Percentiles rank a stretch among this genome's conserved stretches.
Conservation (phyloP, 2,329 filamentous ascomycete species). For the Calonectria hongkongensis region DNA sequence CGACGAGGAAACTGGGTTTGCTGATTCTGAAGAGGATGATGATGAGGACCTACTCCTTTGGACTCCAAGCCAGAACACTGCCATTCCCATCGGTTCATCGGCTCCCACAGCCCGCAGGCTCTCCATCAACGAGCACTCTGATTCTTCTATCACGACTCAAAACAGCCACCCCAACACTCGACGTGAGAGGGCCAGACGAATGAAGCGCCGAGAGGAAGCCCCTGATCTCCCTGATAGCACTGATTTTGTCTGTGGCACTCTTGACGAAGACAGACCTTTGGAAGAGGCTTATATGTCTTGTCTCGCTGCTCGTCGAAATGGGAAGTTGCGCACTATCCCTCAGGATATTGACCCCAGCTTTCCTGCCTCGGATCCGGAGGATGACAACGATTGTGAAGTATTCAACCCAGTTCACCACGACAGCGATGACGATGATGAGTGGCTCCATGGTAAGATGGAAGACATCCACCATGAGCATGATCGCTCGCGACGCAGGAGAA, state of each 20-base stretch:
- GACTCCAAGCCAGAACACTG: slow-evolving; percentile 67
- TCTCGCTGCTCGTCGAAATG: slow-evolving; percentile 85
- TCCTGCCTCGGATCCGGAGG: slow-evolving; percentile 93
- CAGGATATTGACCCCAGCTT: slow-evolving; percentile 99
- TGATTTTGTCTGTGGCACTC: slow-evolving; percentile 98
- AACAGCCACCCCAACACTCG: slow-evolving; percentile 62
- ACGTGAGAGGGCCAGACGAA: slow-evolving; percentile 52
- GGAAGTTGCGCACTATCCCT: slow-evolving; percentile 89
- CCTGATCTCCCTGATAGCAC: slow-evolving; percentile 96
- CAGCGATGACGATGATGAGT: slow-evolving; percentile 81
- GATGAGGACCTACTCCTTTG: slow-evolving; percentile 77
- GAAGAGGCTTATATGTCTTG: slow-evolving; percentile 94
- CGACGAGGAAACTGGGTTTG: slow-evolving; percentile 80
- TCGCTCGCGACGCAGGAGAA: slow-evolving; percentile 68
- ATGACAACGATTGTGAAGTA: slow-evolving; percentile 84
- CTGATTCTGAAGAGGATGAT: slow-evolving; percentile 81
- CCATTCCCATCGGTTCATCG: slow-evolving; percentile 60
- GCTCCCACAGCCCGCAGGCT: slow-evolving; percentile 58
- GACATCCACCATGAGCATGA: slow-evolving; percentile 77
- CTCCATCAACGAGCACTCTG: slow-evolving; percentile 71
- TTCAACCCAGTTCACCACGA: slow-evolving; percentile 75
- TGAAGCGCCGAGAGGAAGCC: slow-evolving; percentile 68
- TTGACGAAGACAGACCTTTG: slow-evolving; percentile 96
- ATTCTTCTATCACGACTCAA: slow-evolving; percentile 75
- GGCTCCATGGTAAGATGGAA: slow-evolving; percentile 84